Conservation (phyloP, 768 basidiomycete genomes). For the Pisolithus orientalis region DNA sequence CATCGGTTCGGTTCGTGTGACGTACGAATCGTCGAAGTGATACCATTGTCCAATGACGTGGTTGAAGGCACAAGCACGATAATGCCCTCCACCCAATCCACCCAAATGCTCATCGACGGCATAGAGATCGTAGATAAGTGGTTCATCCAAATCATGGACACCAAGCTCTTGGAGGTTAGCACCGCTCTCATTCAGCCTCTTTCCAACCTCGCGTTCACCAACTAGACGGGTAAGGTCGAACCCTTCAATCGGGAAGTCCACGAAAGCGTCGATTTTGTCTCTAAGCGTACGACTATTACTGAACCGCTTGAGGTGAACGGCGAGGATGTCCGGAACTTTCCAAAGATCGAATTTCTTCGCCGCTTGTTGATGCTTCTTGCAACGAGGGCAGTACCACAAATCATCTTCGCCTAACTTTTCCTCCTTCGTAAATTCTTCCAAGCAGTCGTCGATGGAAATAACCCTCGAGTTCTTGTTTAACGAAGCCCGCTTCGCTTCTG, state of each 20-base stretch:
- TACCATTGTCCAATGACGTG: conserved; percentile 85
- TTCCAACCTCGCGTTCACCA: conserved; percentile 71
- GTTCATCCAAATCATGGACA: conserved; percentile 59
- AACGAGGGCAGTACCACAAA: conserved; percentile 94
- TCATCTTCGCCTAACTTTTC: conserved; percentile 95
- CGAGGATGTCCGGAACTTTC: conserved; percentile 93
- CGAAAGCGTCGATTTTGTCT: conserved; percentile 91
- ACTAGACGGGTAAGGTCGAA: conserved; percentile 77
- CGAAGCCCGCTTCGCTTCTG: conserved; percentile 47
- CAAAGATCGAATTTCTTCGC: conserved; percentile 97
- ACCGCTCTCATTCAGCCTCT: conserved; percentile 50
- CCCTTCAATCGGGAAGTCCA: conserved; percentile 89
- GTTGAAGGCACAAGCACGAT: conserved; percentile 90
- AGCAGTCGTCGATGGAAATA: conserved; percentile 81
- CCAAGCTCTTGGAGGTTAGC: conserved; percentile 51
- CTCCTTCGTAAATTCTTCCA: conserved; percentile 93
- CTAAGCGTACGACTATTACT: conserved; percentile 77
- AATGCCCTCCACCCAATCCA: conserved; percentile 91
- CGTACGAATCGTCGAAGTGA: conserved; percentile 94
- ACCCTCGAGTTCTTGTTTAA: conserved; percentile 51
- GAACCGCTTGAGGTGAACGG: conserved; percentile 96
- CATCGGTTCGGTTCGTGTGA: conserved; percentile 51
- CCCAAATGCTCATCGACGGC: conserved; percentile 98
- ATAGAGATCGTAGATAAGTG: conserved; percentile 88
- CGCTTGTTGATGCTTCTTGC: conserved; percentile 98